Base-by-base conservation (phyloP, 2,329 filamentous ascomycete species). In the Trichoderma atroviride region DNA sequence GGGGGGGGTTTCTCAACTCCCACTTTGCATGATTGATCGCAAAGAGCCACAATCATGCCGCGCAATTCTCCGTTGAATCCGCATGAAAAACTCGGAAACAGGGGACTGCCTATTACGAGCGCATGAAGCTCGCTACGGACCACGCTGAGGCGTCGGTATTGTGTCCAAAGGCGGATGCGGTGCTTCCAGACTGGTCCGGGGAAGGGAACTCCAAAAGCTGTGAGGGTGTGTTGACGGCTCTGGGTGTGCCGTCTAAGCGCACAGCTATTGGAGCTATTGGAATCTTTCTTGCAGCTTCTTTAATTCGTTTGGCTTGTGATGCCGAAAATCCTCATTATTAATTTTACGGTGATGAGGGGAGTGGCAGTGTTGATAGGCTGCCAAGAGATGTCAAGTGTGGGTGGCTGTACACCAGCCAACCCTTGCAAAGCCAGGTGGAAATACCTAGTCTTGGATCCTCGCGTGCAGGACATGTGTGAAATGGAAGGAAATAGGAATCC, bases 251-350 rank as follows among this genome's bases (percentile, higher is more conserved):
- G 67, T 50, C 40, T 57, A n/a, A 33, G 52, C 53, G 63, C 37
- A 57, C 13, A 35, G 37, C 37, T 66, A 14, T 33, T 53, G 63
- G 14, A 27, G 29, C 37, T 66, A n/a, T 24, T 37, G 55, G 63
- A 31, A 22, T 50, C 58, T 37, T 29, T 52, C 37, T 40, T 43
- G 11, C 16, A 16, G 5, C 14, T 9, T 13, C 24, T 24, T 33
- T 13, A 13, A 11, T 43, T 7, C 22, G 47, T 69, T 69, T 69
- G 43, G 68, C 68, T 69, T 66, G 68, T 69, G 68, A 69, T 60
- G 55, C 68, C 68, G 68, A 69, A 62, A 64, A 27, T 7, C 53
- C 52, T 47, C 22, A 13, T 6, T 4, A 19, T 37, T 67, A 7
- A 22, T 59, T 52, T 43, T 13, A 47, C 14, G 16, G n/a, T 4